A percentile compares a stretch with the other conserved stretches of the same genome.
These are phyloP conservation scores for Xylariaceae sp. DNA, from an alignment of 2,329 filamentous ascomycete species.

Conservation along the genomic window DNA sequence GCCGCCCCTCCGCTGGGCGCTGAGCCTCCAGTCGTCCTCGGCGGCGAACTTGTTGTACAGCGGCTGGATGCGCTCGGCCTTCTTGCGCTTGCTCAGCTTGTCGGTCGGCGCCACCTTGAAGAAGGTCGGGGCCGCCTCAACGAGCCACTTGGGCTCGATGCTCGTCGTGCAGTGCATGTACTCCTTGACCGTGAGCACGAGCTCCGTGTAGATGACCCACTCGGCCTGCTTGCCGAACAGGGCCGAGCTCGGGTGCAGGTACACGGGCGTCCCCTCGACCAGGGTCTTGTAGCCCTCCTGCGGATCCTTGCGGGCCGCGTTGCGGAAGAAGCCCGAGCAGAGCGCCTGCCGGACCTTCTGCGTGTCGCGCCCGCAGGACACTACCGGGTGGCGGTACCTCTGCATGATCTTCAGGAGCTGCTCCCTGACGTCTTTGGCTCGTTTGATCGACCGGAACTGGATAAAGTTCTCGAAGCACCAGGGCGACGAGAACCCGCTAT, in stretches of 20 bases:
- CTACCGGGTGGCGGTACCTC: slow-evolving; percentile 74
- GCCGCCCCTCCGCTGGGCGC: slow-evolving; percentile 78
- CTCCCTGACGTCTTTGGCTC: slow-evolving; percentile 86
- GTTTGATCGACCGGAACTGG: slow-evolving; percentile 80
- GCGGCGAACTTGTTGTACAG: slow-evolving; percentile 87
- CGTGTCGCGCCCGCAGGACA: slow-evolving; percentile 83
- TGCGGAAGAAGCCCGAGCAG: slow-evolving; percentile 92
- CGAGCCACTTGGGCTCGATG: slow-evolving; percentile 91
- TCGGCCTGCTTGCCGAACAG: slow-evolving; percentile 94
- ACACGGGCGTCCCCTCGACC: slow-evolving; percentile 90
- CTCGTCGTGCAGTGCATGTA: slow-evolving; percentile 94
- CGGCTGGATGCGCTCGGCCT: slow-evolving; percentile 90
- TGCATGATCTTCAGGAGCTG: slow-evolving; percentile 93
- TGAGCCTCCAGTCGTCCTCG: slow-evolving; percentile 93
- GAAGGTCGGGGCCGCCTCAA: slow-evolving; percentile 96
- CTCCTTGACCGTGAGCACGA: slow-evolving; percentile 92
- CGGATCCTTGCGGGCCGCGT: slow-evolving; percentile 88
- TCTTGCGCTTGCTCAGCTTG: slow-evolving; percentile 81
- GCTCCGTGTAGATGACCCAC: slow-evolving; percentile 88
- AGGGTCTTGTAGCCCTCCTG: slow-evolving; percentile 97
- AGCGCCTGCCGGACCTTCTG: slow-evolving; percentile 82
- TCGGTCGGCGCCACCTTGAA: slow-evolving; percentile 95
- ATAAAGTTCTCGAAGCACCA: slow-evolving; percentile 99
- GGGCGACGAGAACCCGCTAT: slow-evolving; percentile 70
- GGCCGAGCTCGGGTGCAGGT: slow-evolving; percentile 85